Evolutionary conservation across 192 early-diverging fungal genomes (phyloP).

Genomic region (Mycoemilia scoparia): DNA sequence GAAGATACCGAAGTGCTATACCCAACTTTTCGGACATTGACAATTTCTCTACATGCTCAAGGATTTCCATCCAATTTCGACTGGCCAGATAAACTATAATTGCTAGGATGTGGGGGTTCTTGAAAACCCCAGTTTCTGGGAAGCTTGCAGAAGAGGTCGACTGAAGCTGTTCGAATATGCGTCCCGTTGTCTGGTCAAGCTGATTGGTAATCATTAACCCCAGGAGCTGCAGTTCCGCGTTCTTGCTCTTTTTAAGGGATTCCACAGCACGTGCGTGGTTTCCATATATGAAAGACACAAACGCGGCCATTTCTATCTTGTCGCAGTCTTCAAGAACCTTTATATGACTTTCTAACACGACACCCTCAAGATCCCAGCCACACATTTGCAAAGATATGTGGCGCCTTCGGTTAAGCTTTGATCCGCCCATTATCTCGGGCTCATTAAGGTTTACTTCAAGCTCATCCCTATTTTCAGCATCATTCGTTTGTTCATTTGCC

Average conservation of each 20-base stretch:
- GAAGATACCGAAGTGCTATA: constrained; percentile 68
- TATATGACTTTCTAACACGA: constrained; percentile 25
- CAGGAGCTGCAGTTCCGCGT: constrained; percentile 54
- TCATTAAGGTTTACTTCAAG: constrained; percentile 2
- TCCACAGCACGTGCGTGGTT: constrained; percentile 52
- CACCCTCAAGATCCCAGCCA: constrained; percentile 29
- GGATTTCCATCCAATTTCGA: constrained; percentile 59
- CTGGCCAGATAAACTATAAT: constrained; percentile 78
- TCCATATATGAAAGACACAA: constrained; percentile 71
- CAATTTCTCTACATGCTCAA: constrained; percentile 46
- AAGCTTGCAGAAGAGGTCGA: constrained; percentile 3
- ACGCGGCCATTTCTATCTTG: constrained; percentile 73
- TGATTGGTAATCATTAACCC: constrained; percentile 35
- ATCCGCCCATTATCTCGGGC: constrained; percentile 1
- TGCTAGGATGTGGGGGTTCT: constrained; percentile 55
- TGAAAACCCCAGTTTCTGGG: too few relatives aligned
- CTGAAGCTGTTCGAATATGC: constrained; percentile 9
- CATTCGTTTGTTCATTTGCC: constrained; percentile 25
- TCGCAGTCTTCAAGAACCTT: constrained; percentile 37
- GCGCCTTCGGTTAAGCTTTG: constrained; percentile 17
- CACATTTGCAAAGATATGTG: constrained; percentile 33
- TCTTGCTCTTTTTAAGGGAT: constrained; percentile 20
- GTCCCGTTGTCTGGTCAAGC: constrained; percentile 22
- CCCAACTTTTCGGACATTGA: constrained; percentile 61
- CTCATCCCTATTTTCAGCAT: constrained; percentile 8